These are phyloP conservation scores for Ceratocystis colombiana DNA, from an alignment of 2,329 filamentous ascomycete species.

Conservation along the genomic window DNA sequence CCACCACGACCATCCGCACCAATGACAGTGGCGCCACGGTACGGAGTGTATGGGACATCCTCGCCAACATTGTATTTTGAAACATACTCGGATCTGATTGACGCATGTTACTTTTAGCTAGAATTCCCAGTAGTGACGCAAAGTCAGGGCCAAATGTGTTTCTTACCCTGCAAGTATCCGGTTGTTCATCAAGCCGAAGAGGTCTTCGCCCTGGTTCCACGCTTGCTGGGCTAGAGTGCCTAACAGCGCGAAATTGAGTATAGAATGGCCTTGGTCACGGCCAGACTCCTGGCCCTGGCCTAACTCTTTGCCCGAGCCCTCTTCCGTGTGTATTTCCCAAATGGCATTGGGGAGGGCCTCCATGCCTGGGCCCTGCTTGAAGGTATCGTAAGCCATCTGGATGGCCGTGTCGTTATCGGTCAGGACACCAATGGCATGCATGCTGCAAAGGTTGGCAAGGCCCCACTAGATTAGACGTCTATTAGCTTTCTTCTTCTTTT, in stretches of 20 bases:
- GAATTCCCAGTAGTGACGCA: neutral
- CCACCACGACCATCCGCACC: conserved; percentile 29
- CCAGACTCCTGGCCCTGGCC: conserved; percentile 4
- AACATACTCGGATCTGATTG: neutral
- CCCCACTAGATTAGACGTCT: neutral
- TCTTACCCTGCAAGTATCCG: neutral
- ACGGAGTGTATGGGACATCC: neutral
- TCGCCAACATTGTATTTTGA: neutral
- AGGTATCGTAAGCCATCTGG: conserved; percentile 1
- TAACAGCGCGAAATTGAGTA: neutral
- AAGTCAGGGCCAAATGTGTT: neutral
- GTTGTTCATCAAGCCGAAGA: neutral
- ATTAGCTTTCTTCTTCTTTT: neutral
- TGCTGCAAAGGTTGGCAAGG: neutral
- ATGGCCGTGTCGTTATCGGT: neutral
- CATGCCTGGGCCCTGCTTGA: neutral
- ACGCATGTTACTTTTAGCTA: neutral
- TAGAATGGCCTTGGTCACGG: neutral
- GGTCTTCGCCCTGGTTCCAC: conserved; percentile 4
- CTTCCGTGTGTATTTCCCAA: neutral
- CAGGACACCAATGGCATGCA: neutral
- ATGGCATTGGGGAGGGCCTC: neutral
- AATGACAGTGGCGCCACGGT: neutral
- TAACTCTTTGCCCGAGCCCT: neutral
- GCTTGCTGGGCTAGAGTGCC: neutral